Base-by-base conservation (phyloP, 108 stramenopile species). In the Nitzschia palea region DNA sequence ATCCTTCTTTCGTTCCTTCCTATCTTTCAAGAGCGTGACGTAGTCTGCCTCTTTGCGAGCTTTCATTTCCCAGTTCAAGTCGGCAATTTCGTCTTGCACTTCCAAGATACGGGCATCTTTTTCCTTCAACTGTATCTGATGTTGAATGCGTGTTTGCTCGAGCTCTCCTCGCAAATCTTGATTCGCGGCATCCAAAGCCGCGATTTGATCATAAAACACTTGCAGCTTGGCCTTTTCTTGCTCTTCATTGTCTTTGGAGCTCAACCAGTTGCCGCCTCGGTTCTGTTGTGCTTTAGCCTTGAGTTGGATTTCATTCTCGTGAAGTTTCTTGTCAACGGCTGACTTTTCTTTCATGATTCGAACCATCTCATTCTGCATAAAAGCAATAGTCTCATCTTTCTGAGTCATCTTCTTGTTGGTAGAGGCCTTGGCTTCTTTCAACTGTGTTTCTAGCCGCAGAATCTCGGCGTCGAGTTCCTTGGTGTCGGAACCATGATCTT, bases 351-450 rank as follows among this genome's bases (percentile, higher is more conserved):
- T 54, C 55, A 70, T 65, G 33, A 84, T 55, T 27, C 60, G 32
- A 28, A 45, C 45, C 67, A 84, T 77, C 52, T 78, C 69, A 23
- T 33, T 55, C 31, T 80, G 67, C 77, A 84, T 75, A 20, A 70
- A 67, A 2, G 64, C n/a, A 18, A 67, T 80, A 0, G 77, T 65
- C 54, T 74, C 70, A 35, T 73, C 65, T 36, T 77, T 73, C 26
- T 55, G 44, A 31, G 75, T 35, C 35, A 65, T 62, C 52, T 68
- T 76, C 36, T 68, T 68, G 5, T 29, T 17, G 6, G 61, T 55
- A 8, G 65, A 28, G 5, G 31, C 67, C 36, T 68, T 64, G 23
- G 54, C 40, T 32, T 45, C 50, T 15, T 37, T 44, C 17, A 74
- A 43, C 25, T 76, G 70, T 18, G 36, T 34, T 37, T 60, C 71